A percentile compares a stretch with the other conserved stretches of the same genome.
Evolutionary conservation across 2,329 filamentous ascomycete genomes (phyloP).

Genomic region (Geoglossum cookeanum): DNA sequence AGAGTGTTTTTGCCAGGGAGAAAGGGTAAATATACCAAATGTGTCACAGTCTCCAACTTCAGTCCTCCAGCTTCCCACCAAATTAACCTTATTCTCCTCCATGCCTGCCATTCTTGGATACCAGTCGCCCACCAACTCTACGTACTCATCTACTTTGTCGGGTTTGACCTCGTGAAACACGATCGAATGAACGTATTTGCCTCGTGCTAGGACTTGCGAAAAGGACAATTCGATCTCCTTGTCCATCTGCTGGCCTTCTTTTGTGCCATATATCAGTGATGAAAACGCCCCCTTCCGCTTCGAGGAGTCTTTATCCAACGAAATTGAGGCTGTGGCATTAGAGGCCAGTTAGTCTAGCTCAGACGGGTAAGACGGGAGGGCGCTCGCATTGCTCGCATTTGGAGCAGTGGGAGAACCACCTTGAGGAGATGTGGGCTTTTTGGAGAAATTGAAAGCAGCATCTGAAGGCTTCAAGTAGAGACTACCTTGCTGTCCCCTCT

Average conservation of each 20-base stretch:
- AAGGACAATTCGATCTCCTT: constrained; percentile 93
- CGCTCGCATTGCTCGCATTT: constrained; percentile 26
- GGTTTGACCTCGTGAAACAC: constrained; percentile 92
- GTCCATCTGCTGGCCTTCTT: constrained; percentile 84
- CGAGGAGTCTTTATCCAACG: constrained; percentile 28
- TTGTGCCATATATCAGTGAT: constrained; percentile 89
- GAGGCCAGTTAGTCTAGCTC: constrained; percentile 42
- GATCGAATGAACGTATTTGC: constrained; percentile 97
- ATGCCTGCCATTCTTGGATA: constrained; percentile 76
- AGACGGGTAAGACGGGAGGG: constrained; percentile 16
- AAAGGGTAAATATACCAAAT: constrained; percentile 48
- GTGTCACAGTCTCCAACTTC: constrained; percentile 96
- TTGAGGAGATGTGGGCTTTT: constrained; percentile 19
- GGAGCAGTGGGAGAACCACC: constrained; percentile 24
- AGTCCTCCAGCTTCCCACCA: constrained; percentile 95
- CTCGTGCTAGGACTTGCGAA: constrained; percentile 80
- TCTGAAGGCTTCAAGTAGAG: constrained; percentile 31
- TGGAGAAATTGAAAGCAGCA: constrained; percentile 16
- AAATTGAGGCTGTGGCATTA: constrained; percentile 33
- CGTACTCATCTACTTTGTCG: constrained; percentile 89
- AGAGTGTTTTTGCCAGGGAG: background rate
- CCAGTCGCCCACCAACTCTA: constrained; percentile 72
- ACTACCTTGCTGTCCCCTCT: constrained; percentile 72
- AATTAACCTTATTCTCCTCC: constrained; percentile 80
- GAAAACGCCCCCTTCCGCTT: constrained; percentile 37